phyloP scores from a whole-genome alignment of 2,329 filamentous ascomycete genomes.

The Curvularia spicifera region DNA sequence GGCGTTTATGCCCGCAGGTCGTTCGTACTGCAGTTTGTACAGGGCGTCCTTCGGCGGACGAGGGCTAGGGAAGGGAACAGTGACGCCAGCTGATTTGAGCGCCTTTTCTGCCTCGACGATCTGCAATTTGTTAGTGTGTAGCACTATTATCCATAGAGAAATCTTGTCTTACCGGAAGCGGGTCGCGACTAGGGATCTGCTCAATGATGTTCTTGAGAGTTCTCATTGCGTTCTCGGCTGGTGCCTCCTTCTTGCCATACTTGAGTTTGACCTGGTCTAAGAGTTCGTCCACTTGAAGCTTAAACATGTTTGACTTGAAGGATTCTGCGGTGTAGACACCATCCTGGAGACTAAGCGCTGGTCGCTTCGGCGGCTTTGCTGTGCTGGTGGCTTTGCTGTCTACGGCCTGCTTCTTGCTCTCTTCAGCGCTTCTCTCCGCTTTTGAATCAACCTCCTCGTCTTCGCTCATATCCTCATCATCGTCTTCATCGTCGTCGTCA shows the following conservation, averaged over 20 bases:
- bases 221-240: constrained; percentile 54
- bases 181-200: constrained; percentile 58
- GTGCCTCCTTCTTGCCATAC: constrained; percentile 62
- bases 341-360: constrained; percentile 37
- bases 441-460: constrained; percentile 14
- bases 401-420: constrained; percentile 13
- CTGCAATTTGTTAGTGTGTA: constrained; percentile 51
- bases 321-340: constrained; percentile 59
- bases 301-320: constrained; percentile 72
- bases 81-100: constrained; percentile 68
- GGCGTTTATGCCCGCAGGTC: constrained; percentile 80
- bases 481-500: constrained; percentile 19
- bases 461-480: constrained; percentile 24
- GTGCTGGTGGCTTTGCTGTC: constrained; percentile 18
- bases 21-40: constrained; percentile 80
- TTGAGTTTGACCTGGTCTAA: constrained; percentile 63
- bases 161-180: constrained; percentile 51
- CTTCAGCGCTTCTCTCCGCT: constrained; percentile 20
- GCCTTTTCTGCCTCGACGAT: constrained; percentile 73
- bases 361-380: constrained; percentile 30
- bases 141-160: not conserved
- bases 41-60: constrained; percentile 75
- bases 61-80: constrained; percentile 86
- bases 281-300: constrained; percentile 70
- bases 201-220: constrained; percentile 54